Evolutionary conservation across 805 yeast genomes (phyloP), one percentile per base, ranked within the genome.

Genomic region (Dipodascus albidus): DNA sequence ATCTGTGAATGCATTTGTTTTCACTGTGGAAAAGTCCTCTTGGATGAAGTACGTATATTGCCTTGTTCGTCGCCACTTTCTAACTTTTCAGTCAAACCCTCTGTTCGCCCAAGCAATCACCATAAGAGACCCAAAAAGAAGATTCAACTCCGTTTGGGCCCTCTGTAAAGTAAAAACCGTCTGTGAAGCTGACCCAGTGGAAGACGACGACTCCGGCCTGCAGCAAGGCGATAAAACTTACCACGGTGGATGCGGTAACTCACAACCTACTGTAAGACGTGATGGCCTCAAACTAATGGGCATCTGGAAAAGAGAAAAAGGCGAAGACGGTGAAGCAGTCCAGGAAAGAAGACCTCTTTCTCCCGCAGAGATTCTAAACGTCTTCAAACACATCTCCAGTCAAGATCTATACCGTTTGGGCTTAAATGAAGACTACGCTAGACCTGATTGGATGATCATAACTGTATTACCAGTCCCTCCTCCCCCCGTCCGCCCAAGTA

Each of bases 401-500:
- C 85, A 85, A 64, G 99, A 93, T 67, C 82, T 95, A 57, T 74
- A 69, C 49, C 81, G 79, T 60, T 68, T 93, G 56, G 99, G 99
- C 3, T 84, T 93, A 71, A 87, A 86, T 65, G 95, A 89, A 67
- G 97, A 93, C 66, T 93, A 87, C 64, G 93, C 99, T 1, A 83
- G 99, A 63, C 99, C 99, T 1, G 99, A 93, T 72, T 93, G 99
- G 99, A 81, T 93, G 82, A 77, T 93, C 56, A 80, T 93, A 60
- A 89, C 98, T 1, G 98, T 93, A n/a, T 75, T 93, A 63, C 99
- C 99, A 1, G 99, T 93, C 19, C 99, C 99, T 48, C 99, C 99
- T 51, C 99, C 99, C 57, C 98, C 97, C 35, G 99, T 93, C 33
- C 84, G 99, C 70, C 99, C 99, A 9, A 87, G 96, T 22, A 93